Base-by-base conservation (phyloP, 768 basidiomycete species). In the Pulveroboletus sp. region DNA sequence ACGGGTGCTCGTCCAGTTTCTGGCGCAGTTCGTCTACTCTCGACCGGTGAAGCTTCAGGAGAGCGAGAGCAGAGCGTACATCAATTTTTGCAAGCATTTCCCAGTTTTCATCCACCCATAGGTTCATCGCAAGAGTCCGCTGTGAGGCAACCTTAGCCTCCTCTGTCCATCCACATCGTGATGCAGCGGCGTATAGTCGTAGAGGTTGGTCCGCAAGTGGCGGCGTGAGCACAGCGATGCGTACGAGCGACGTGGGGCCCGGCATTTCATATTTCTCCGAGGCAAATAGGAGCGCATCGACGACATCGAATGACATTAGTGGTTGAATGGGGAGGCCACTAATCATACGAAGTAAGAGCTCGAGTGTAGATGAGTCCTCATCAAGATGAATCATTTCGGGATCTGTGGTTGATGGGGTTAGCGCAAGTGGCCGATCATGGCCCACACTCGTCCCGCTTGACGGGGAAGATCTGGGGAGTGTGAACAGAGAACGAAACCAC, bases 181-280 rank as follows among this genome's bases (percentile, higher is more conserved):
- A 77, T 17, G 81, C 77, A 3, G 77, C 65, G 5, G 75, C 69
- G 55, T 83, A 83, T 14, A 83, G 64, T 11, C 77, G 74, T 15
- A 83, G 67, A 0, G 81, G 76, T 39, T 78, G 68, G 33, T 72
- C 68, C 21, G 77, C 66, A 37, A 85, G 70, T 0, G 75, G 66
- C 1, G 76, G 78, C 0, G 78, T 78, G 62, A 76, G 73, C 46
- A 80, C 69, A n/a, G 80, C 72, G 31, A 80, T 75, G 35, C 81
- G 80, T 43, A 84, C 65, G 55, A 84, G 76, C 6, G 80, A 82
- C 50, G 73, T 69, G 2, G 83, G 81, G 0, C 83, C 84, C 0
- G 78, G 76, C 79, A 83, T 85, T 32, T 85, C 83, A 61, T 85
- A 86, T 58, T 83, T 84, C 59, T 86, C 82, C 0, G 82, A 78